Conservation (phyloP, 257 asterid genomes). For the Penstemon davidsonii region DNA sequence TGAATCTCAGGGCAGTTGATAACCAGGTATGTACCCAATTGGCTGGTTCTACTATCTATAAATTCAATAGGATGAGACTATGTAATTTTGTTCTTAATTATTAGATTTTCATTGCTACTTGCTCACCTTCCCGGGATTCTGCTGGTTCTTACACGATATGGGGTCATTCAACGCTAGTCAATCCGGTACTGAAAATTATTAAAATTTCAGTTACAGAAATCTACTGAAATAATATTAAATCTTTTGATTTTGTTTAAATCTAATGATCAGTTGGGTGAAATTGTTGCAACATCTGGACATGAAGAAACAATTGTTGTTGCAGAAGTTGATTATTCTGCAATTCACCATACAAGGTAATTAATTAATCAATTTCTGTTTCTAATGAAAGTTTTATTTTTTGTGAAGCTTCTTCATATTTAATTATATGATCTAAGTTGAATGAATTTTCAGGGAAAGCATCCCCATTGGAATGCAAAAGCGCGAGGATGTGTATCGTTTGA, state of each 20-base stretch:
- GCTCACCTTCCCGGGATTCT: slow-evolving; percentile 50
- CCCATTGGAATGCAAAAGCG: slow-evolving; percentile 42
- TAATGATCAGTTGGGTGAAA: slow-evolving; percentile 40
- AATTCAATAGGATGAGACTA: no score
- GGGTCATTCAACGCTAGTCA: slow-evolving; percentile 48
- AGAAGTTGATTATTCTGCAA: slow-evolving; percentile 36
- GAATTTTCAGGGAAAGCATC: slow-evolving; percentile 29
- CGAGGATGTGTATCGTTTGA: slow-evolving; percentile 34
- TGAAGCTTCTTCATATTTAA: not conserved
- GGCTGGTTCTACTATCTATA: no score
- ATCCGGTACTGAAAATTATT: slow-evolving; percentile 31
- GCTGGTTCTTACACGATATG: slow-evolving; percentile 42
- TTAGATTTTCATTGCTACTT: slow-evolving; percentile 35
- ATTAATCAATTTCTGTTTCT: no score
- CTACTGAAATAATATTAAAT: not conserved
- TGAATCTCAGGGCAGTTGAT: slow-evolving; percentile 43
- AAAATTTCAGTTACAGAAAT: not conserved
- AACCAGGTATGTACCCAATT: slow-evolving; percentile 32
- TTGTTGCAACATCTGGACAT: slow-evolving; percentile 40
- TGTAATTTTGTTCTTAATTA: no score
- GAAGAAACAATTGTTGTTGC: slow-evolving; percentile 35
- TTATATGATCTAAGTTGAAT: not conserved
- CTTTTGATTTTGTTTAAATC: not conserved
- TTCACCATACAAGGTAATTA: slow-evolving; percentile 22
- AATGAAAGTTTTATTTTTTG: not conserved